Conservation (phyloP, 306 rosid genomes). For the Cucurbita ficifolia region DNA sequence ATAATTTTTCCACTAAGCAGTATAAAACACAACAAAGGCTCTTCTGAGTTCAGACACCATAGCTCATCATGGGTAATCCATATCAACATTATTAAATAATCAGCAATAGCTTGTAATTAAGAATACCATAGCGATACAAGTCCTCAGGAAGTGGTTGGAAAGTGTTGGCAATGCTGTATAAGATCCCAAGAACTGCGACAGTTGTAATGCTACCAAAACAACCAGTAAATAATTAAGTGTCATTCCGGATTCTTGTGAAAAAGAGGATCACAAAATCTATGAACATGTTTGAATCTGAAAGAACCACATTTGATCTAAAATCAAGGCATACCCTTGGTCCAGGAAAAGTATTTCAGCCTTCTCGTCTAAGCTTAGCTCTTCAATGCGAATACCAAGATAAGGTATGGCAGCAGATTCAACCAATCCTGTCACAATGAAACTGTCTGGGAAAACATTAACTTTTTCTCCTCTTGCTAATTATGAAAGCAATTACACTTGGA, state of each 20-base stretch:
- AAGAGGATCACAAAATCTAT: neutral
- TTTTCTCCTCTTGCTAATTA: conserved; percentile 8
- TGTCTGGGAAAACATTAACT: conserved; percentile 78
- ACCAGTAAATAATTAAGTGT: neutral
- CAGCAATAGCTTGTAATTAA: neutral
- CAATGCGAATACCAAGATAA: conserved; percentile 59
- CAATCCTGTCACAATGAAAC: conserved; percentile 94
- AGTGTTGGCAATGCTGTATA: conserved; percentile 43
- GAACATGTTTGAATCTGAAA: neutral
- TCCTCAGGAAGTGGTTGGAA: conserved; percentile 74
- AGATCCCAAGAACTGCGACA: conserved; percentile 59
- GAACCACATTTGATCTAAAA: neutral
- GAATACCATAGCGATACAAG: conserved; percentile 64
- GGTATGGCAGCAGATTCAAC: conserved; percentile 72
- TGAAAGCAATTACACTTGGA: neutral
- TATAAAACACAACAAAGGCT: neutral
- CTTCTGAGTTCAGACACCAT: neutral
- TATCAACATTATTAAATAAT: neutral
- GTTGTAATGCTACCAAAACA: conserved; percentile 63
- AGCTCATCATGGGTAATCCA: neutral
- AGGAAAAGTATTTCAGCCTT: conserved; percentile 75
- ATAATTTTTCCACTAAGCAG: neutral
- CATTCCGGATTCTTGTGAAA: neutral
- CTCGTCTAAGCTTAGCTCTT: conserved; percentile 59
- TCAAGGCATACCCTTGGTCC: conserved; percentile 54